Evolutionary conservation across 768 basidiomycete genomes (phyloP), one percentile per base, ranked within the genome.

Genomic region (Gloeopeniophorella convolvens): DNA sequence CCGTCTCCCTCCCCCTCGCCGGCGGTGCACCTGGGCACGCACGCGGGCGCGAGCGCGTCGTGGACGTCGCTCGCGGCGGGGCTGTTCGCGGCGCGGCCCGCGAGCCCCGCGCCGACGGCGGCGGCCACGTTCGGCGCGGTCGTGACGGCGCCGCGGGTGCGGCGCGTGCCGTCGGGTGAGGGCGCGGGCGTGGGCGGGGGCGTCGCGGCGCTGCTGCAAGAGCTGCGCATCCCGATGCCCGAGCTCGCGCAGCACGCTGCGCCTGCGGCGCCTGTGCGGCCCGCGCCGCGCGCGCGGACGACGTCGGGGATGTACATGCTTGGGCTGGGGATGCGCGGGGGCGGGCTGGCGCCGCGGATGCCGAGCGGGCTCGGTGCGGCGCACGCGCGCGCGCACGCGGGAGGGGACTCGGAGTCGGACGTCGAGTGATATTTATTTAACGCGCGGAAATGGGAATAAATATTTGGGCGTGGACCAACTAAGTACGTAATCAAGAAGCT

Each of bases 121-220:
- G n/a, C n/a, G n/a, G n/a, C n/a, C n/a, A 86, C 83, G 26, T 88
- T 88, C 59, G 85, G 85, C 11, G 69, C 76, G 28, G 75, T 85
- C 32, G 83, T 88, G 74, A 84, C 83, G 1, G 76, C 74, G 10
- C 83, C 83, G 3, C 70, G 76, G 15, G 61, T 79, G 18, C 70
- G 76, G n/a, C 80, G 76, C 42, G 67, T 74, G 0, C 79, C 80
- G 26, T 23, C 13, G 1, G 44, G 10, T 52, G 70, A 45, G 58
- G 62, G 42, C 45, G 49, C 53, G 62, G 63, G 40, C 51, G 65
- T 42, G 39, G 44, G 10, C 48, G 51, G n/a, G 27, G 24, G 21
- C 18, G 49, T 62, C 21, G 44, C 54, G 45, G 45, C 54, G 21
- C 41, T 45, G 21, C 21, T 36, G 49, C 64, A 85, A 20, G 71